Evolutionary conservation across 768 basidiomycete species (phyloP), one percentile per base, ranked within the genome.

Genomic region (Rhizopogon vinicolor): DNA sequence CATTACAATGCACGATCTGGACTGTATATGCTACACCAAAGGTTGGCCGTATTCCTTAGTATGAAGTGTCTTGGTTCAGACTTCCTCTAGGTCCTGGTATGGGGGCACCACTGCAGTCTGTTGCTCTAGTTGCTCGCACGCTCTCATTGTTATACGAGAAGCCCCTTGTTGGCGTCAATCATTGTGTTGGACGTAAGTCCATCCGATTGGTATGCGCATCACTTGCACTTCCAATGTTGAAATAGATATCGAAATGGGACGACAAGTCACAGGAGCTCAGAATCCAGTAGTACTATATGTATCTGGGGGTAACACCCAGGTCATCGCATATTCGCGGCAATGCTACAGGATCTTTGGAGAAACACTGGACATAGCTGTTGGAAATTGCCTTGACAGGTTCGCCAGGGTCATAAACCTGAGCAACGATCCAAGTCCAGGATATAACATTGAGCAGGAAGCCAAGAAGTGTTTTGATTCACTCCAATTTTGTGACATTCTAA

Each of bases 311-410:
- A 99, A 99, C 71, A 98, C 97, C 0, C 97, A 99, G 72, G 95
- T 99, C 14, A 98, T 99, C 63, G 97, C 97, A 1, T 99, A 99
- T 71, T 98, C 95, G 19, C 87, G 90, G 56, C 94, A 98, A 69
- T 85, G 94, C 59, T 99, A 99, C 69, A 85, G 97, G 42, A 99
- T 99, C 57, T 99, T 99, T 65, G 97, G 97, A 14, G 97, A 99
- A 73, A 98, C 97, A 2, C 80, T 99, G 53, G 97, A 99, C 66
- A 98, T 99, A 54, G 97, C 97, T n/a, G 94, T 98, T 35, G 97
- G 97, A 39, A 99, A 99, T 68, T 98, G 97, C 67, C 76, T 99
- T 22, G 97, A 99, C 70, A 87, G 97, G 9, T 99, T 99, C 64
- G 97, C 97, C 2, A 78, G 97, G 44, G 92, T 96, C 12, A 91